Base-by-base conservation (phyloP, 768 basidiomycete genomes). In the Lyophyllum atratum region DNA sequence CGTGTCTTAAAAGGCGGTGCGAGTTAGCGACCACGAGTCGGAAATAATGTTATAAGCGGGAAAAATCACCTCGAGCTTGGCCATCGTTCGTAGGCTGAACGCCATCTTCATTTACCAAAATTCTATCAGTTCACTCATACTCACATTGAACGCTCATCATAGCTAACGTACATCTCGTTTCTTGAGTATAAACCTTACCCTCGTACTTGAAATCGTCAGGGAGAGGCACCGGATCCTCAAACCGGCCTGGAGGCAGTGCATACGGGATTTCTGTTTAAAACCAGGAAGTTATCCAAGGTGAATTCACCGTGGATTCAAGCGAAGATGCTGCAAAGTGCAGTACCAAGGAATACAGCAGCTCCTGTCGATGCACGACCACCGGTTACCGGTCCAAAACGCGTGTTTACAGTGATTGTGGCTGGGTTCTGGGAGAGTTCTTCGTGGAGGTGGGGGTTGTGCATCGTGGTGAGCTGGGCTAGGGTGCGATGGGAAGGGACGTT, bases 231-330 rank as follows among this genome's bases (percentile, higher is more conserved):
- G 89, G 85, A 64, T 91, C 85, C 48, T 84, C 72, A 62, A 90
- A 92, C 24, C 89, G 78, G 14, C 65, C 70, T 0, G 88, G 87
- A 26, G 87, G 82, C 15, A 87, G 68, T 2, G 85, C 89, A 65
- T 87, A 92, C 4, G 89, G 88, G 51, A 92, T 74, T 73, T 92
- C 89, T 92, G 28, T 11, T 24, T n/a, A n/a, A n/a, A n/a, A n/a
- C n/a, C n/a, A 45, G 10, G 51, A 37, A 12, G 33, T n/a, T 24
- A 29, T 24, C 49, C 29, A 58, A 15, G 3, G 3, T 37, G 14
- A 29, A 19, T n/a, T 40, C 2, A n/a, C 39, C 5, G 12, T 31
- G 1, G 54, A 21, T n/a, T n/a, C n/a, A 14, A 14, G 11, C 24
- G 14, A 37, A 12, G 17, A 15, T 14, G 43, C 52, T 43, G 47